Base-by-base conservation (phyloP, 257 asterid genomes). In the Solanum medicagineum region DNA sequence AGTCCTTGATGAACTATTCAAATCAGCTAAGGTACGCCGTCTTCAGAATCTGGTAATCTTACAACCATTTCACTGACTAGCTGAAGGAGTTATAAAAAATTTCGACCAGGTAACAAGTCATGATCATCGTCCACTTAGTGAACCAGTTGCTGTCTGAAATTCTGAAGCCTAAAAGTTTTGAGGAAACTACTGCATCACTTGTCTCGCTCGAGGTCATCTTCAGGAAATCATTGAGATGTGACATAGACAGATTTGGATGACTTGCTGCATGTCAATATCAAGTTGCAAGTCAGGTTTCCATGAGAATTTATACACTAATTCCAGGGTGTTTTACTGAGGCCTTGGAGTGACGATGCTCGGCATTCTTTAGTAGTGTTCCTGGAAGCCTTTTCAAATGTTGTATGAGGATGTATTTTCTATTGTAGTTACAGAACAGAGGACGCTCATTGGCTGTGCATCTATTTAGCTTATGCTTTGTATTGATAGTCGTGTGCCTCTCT, bases 1-100 rank as follows among this genome's bases (percentile, higher is more conserved):
- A 90, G 98, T 95, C 66, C 93, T 95, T 45, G 98, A 95, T 71
- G 98, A 95, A 84, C 97, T 95, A 87, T 95, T 92, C 87, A 94
- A 95, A 93, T 90, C 97, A 74, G 98, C 98, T 15, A 93, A 94
- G 97, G 97, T 93, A 49, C 15, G 54, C 5, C 4, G 54, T 57
- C 7, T 22, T 68, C 36, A 40, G 49, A 40, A 15, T 29, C 42
- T 32, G 14, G 13, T 47, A 74, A 74, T 6, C 5, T 7, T 47
- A 13, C 13, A 74, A 22, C 8, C 3, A 47, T 22, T 22, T 2
- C 0, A 1, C 0, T 24, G 12, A 22, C 16, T 20, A 71, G 55
- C 57, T 73, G 45, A 73, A 44, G 81, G 57, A n/a, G 42, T 10
- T 42, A 15, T 10, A 10, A 71, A 2, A 13, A 19, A 20, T 13